Base-by-base conservation (phyloP, 2,329 filamentous ascomycete species). In the Curvularia eragrostidis region DNA sequence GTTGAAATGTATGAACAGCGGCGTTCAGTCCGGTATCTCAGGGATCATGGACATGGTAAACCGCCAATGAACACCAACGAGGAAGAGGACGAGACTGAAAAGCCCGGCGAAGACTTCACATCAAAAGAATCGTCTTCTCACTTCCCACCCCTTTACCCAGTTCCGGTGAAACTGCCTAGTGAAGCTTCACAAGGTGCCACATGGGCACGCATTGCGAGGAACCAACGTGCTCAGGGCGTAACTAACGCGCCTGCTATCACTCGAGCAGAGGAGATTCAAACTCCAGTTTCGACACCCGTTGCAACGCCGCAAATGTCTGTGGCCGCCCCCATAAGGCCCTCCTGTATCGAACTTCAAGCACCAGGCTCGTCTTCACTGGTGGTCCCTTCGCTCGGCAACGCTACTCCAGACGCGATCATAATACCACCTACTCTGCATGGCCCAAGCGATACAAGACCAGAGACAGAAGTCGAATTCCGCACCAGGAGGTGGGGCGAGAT, bases 1-100 rank as follows among this genome's bases (percentile, higher is more conserved):
- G 65, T 67, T 0, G 66, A 69, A 21, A 44, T 49, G 21, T 68
- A 64, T 44, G 59, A 58, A 36, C 54, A 64, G 34, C 54, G 47
- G 5, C 58, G 56, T 13, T 65, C 63, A 8, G 32, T 64, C 4
- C 49, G 62, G n/a, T 48, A 54, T 15, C 10, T 59, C 26, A 5
- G 56, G 38, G 48, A 58, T 32, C 42, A 52, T 42, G 46, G 54
- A 42, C 34, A 44, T 21, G 9, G 39, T 30, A 42, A 46, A 6
- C 51, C 47, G 34, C 21, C 48, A n/a, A 26, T 46, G 28, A 43
- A 52, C 1, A 36, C 1, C 5, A 19, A n/a, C 13, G 28, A n/a
- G 15, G 48, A 58, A 8, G 48, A 50, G 2, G 34, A 54, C 4
- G 39, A 56, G 26, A 36, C 55, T 4, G 54, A 55, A 13, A 30